Percentiles rank a stretch among this genome's conserved stretches.
These are phyloP conservation scores for Pseudonitzschia delicatissima DNA, from an alignment of 108 stramenopile species.

Conservation along the genomic window DNA sequence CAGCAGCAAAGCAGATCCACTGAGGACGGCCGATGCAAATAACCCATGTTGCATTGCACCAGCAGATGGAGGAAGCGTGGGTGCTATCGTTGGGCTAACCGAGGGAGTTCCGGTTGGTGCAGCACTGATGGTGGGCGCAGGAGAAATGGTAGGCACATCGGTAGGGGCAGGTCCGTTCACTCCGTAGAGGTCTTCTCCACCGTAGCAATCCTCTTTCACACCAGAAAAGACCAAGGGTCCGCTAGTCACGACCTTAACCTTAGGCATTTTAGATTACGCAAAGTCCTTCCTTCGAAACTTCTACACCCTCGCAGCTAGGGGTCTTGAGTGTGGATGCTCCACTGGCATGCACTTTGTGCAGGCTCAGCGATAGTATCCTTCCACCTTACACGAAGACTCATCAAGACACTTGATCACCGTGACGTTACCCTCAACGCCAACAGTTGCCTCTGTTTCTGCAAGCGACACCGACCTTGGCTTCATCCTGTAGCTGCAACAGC, in stretches of 20 bases:
- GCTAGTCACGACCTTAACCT: background rate
- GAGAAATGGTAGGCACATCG: background rate
- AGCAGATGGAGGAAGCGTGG: background rate
- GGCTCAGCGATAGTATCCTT: constrained; percentile 1
- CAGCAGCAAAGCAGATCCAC: background rate
- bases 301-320: background rate
- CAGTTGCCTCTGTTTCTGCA: background rate
- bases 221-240: background rate
- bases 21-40: background rate
- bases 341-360: background rate
- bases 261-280: background rate
- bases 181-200: background rate
- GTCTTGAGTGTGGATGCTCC: background rate
- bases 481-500: too few relatives aligned
- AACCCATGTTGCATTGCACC: background rate
- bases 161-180: background rate
- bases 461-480: background rate
- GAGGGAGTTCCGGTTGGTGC: background rate
- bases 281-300: background rate
- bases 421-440: background rate
- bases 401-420: background rate
- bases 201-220: background rate
- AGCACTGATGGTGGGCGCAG: background rate
- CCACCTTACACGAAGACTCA: background rate
- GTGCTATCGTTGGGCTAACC: background rate